phyloP scores from a whole-genome alignment of 257 asterid genomes.

The Lantana camara region DNA sequence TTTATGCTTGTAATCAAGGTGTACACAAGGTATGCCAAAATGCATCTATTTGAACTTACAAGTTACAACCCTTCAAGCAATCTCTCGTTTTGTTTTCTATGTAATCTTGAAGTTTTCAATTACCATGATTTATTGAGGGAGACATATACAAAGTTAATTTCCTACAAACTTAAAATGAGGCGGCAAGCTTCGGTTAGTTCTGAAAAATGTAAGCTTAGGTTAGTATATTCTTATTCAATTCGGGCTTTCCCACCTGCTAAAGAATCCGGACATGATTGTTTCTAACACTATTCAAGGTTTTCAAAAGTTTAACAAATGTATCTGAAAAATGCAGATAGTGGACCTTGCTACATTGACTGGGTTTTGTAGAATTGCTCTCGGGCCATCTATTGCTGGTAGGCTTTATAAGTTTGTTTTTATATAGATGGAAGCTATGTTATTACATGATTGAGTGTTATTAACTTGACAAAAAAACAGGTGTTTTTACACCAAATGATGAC shows the following conservation, averaged over 20 bases:
- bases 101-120: background rate
- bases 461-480: constrained; percentile 58
- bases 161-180: too few species aligned
- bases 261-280: too few species aligned
- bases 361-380: constrained; percentile 87
- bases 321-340: constrained; percentile 58
- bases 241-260: too few species aligned
- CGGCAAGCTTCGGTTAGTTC: background rate
- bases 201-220: too few species aligned
- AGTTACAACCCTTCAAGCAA: background rate
- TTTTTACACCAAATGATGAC: constrained; percentile 83
- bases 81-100: background rate
- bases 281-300: too few species aligned
- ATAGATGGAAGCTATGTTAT: background rate
- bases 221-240: too few species aligned
- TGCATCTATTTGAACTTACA: constrained; percentile 20
- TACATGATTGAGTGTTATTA: background rate
- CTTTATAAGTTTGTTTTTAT: constrained; percentile 6
- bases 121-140: background rate
- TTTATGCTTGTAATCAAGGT: constrained; percentile 96
- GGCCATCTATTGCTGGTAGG: constrained; percentile 89
- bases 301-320: constrained; percentile 1
- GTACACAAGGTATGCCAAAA: constrained; percentile 75
- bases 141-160: background rate
- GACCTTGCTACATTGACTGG: constrained; percentile 96